A percentile compares a stretch with the other conserved stretches of the same genome.
Evolutionary conservation across 495 filamentous ascomycete species (phyloP).

Genomic region (Elasticomyces elasticus): DNA sequence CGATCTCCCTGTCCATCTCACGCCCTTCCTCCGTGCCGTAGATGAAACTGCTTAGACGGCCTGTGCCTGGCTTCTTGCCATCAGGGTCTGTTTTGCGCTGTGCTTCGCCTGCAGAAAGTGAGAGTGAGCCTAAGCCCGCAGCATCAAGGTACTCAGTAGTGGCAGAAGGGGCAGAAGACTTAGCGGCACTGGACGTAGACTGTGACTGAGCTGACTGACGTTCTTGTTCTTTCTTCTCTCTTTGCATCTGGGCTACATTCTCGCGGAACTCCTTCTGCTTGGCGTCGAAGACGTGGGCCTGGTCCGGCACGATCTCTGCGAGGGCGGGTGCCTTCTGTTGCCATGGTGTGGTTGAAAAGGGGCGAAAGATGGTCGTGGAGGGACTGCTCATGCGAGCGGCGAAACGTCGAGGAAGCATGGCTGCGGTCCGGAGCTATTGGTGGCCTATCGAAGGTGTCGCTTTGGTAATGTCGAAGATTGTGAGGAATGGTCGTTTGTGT

Average conservation of each 20-base stretch:
- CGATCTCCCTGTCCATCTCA: constrained; percentile 85
- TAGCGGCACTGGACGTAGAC: constrained; percentile 10
- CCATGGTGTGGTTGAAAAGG: constrained; percentile 13
- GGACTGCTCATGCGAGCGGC: constrained; percentile 1
- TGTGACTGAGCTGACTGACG: constrained; percentile 53
- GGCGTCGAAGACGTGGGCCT: constrained; percentile 61
- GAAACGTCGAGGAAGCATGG: constrained; percentile 14
- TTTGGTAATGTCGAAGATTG: not conserved
- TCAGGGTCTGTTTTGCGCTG: constrained; percentile 38
- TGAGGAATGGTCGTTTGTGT: not conserved
- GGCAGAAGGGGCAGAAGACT: constrained; percentile 30
- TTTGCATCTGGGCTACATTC: constrained; percentile 63
- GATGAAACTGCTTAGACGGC: constrained; percentile 61
- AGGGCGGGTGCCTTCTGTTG: constrained; percentile 57
- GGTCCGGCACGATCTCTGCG: constrained; percentile 67
- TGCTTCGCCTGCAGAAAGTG: constrained; percentile 30
- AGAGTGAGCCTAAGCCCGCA: constrained; percentile 29
- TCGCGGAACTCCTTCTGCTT: constrained; percentile 81
- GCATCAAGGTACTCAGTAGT: constrained; percentile 15
- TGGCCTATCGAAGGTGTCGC: not conserved
- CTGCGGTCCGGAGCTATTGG: not conserved
- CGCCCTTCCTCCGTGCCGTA: constrained; percentile 93
- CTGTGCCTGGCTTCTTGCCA: constrained; percentile 36
- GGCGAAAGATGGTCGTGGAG: constrained; percentile 7
- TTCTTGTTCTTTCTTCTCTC: constrained; percentile 68